Evolutionary conservation across 345 rosid genomes (phyloP), one percentile per base, ranked within the genome.

Genomic region (thale cress (Arabidopsis thaliana)): DNA sequence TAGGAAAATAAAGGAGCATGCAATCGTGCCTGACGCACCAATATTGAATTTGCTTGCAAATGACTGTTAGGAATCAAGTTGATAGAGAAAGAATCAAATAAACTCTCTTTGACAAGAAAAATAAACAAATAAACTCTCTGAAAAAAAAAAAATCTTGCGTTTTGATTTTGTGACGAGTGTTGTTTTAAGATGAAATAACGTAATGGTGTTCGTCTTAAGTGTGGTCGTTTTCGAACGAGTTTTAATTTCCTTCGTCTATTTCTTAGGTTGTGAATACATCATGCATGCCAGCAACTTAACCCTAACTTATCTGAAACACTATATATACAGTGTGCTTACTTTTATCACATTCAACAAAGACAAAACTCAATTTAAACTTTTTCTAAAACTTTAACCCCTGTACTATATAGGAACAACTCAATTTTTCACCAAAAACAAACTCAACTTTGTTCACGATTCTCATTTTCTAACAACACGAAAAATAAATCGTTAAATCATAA

Each of bases 401-500:
- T 42, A 13, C 16, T 42, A 42, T 6, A 36, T 42, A 1, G 3
- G 12, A 38, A 38, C 11, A 11, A 10, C 12, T 12, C 5, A 11
- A 41, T 50, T 16, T 16, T 16, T 16, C 20, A 16, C 20, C 20
- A 16, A 16, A 16, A 16, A 16, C 20, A 16, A 16, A 16, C 20
- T 16, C 20, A 16, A 16, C 13, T 50, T 9, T 8, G 12, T 23
- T 22, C 13, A 50, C 55, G 6, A 50, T 23, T 50, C 30, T 16
- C 20, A 16, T 16, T 16, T 16, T 16, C 20, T 16, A 16, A 16
- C 30, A 8, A 30, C 20, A 13, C 30, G 9, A 22, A 42, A 1
- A 28, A 40, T 62, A 10, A 65, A 24, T 30, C 55, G 37, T 48
- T 48, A 28, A 55, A 22, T 76, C 63, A 53, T 76, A 59, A 60